Conservation (phyloP, 129 eudicot genomes). For the Flaveria bidentis region DNA sequence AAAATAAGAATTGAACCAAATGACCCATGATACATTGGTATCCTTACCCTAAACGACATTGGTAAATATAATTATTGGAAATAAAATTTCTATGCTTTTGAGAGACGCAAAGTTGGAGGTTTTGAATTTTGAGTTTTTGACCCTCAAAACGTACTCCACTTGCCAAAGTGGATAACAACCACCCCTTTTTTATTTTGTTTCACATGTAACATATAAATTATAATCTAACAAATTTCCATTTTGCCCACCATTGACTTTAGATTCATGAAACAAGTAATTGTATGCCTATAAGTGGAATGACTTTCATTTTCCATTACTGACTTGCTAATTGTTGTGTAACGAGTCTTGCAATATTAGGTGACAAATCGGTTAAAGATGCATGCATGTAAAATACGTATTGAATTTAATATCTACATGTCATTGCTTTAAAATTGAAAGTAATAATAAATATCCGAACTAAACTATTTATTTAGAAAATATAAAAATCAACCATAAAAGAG, state of each 20-base stretch:
- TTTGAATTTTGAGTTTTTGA: slow-evolving; percentile 8
- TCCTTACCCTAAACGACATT: too few species aligned
- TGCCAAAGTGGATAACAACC: slow-evolving; percentile 24
- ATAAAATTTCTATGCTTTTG: slow-evolving; percentile 25
- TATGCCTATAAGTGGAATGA: background rate
- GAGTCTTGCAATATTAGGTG: slow-evolving; percentile 4
- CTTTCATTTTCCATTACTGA: background rate
- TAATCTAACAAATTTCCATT: background rate
- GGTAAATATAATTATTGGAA: background rate
- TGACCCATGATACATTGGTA: too few species aligned
- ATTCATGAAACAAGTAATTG: slow-evolving; percentile 2
- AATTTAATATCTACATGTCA: background rate
- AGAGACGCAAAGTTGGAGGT: slow-evolving; percentile 37
- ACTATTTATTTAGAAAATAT: slow-evolving; percentile 9
- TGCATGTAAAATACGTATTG: background rate
- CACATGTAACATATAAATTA: slow-evolving; percentile 18
- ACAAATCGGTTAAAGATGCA: background rate
- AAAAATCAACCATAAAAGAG: slow-evolving; percentile 14
- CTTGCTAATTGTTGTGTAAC: background rate
- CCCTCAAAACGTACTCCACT: slow-evolving; percentile 31
- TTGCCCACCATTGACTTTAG: slow-evolving; percentile 15
- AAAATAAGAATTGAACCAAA: too few species aligned
- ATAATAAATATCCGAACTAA: background rate
- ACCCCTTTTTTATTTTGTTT: background rate
- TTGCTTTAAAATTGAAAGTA: background rate